These are phyloP conservation scores for Neopestalotiopsis sp. DNA, from an alignment of 2,329 filamentous ascomycete genomes.

Conservation along the genomic window DNA sequence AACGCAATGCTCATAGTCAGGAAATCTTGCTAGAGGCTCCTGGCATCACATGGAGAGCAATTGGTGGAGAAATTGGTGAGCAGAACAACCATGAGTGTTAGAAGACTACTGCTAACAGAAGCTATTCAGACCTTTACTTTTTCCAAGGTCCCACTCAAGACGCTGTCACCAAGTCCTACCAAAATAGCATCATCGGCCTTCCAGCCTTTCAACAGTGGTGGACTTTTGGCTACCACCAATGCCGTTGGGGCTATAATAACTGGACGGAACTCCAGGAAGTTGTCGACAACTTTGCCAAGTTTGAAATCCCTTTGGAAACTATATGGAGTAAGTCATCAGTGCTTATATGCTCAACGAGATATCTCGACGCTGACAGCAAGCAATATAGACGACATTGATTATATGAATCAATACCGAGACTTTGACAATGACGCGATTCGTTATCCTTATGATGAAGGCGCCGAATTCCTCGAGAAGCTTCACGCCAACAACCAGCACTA, in stretches of 20 bases:
- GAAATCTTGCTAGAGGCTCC: constrained; percentile 69
- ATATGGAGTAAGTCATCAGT: constrained; percentile 61
- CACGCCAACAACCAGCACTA: constrained; percentile 71
- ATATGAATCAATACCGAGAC: constrained; percentile 67
- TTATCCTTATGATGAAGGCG: constrained; percentile 63
- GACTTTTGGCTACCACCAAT: constrained; percentile 83
- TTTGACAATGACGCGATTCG: constrained; percentile 65
- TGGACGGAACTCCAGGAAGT: constrained; percentile 72
- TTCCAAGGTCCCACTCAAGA: constrained; percentile 73
- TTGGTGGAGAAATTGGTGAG: constrained; percentile 71
- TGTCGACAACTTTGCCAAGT: constrained; percentile 67
- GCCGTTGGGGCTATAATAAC: constrained; percentile 80
- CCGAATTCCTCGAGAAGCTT: constrained; percentile 63
- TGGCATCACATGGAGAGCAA: constrained; percentile 72
- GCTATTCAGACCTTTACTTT: constrained; percentile 72
- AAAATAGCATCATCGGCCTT: constrained; percentile 67
- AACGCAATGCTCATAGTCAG: constrained; percentile 78
- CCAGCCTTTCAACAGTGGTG: constrained; percentile 84
- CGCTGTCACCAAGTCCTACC: constrained; percentile 74
- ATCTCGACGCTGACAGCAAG: constrained; percentile 46
- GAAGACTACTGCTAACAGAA: neutral
- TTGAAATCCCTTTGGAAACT: constrained; percentile 72
- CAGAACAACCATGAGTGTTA: neutral
- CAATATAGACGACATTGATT: constrained; percentile 68
- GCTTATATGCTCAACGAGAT: constrained; percentile 38